phyloP scores from a whole-genome alignment of 257 asterid species.

The Salvia splendens region DNA sequence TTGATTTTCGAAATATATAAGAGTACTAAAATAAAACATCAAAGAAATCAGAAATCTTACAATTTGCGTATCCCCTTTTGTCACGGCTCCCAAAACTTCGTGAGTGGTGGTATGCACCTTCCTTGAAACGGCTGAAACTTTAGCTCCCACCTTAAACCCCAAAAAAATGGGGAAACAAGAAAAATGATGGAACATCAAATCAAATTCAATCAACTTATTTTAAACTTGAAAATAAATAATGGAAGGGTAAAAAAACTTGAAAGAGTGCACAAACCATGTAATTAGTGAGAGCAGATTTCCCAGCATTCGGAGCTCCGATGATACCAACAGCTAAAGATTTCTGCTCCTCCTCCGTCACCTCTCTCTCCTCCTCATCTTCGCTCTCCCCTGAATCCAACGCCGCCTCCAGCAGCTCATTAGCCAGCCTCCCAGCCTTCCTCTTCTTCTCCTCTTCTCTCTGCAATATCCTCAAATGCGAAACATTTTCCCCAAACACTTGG shows the following conservation, averaged over 20 bases:
- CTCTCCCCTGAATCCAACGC: slow-evolving; percentile 40
- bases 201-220: neutral
- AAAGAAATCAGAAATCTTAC: slow-evolving; percentile 52
- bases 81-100: slow-evolving; percentile 88
- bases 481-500: slow-evolving; percentile 62
- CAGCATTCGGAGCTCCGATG: slow-evolving; percentile 97
- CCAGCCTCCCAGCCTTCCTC: slow-evolving; percentile 64
- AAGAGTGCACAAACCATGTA: slow-evolving; percentile 48
- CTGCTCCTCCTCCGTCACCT: slow-evolving; percentile 78
- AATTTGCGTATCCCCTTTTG: slow-evolving; percentile 73
- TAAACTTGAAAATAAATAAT: neutral
- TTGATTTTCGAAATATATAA: neutral
- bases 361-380: slow-evolving; percentile 46
- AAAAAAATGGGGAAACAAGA: neutral
- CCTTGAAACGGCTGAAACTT: slow-evolving; percentile 93
- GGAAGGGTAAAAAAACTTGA: neutral
- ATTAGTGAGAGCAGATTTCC: slow-evolving; percentile 90
- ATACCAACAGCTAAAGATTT: slow-evolving; percentile 85
- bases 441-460: slow-evolving; percentile 69
- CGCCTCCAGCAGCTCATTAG: slow-evolving; percentile 61
- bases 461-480: slow-evolving; percentile 42
- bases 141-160: slow-evolving; percentile 73
- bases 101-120: slow-evolving; percentile 80
- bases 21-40: neutral
- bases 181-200: slow-evolving; percentile 24